phyloP scores from a whole-genome alignment of 2,329 filamentous ascomycete species.

The Aureobasidium sp. region DNA sequence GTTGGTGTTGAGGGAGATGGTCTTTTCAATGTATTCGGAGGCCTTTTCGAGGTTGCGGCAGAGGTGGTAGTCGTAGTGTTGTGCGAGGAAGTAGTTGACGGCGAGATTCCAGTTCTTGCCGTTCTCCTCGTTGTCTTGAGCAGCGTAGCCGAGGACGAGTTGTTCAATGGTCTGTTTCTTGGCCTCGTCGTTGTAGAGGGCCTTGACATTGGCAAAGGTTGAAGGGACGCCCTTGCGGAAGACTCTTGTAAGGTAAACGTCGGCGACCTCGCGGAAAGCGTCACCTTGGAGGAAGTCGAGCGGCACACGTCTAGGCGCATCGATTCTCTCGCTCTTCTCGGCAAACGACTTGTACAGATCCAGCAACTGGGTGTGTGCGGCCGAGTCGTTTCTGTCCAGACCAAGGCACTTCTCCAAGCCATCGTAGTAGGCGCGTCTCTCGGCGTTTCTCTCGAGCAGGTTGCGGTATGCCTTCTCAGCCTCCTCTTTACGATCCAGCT shows the following conservation, averaged over 20 bases:
- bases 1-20: slow-evolving; percentile 68
- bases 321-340: slow-evolving; percentile 69
- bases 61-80: slow-evolving; percentile 90
- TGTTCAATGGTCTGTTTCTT: slow-evolving; percentile 73
- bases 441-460: slow-evolving; percentile 77
- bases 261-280: slow-evolving; percentile 68
- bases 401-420: slow-evolving; percentile 62
- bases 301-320: slow-evolving; percentile 78
- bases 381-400: slow-evolving; percentile 52
- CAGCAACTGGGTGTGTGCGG: slow-evolving; percentile 61
- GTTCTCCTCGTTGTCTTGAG: slow-evolving; percentile 43
- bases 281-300: slow-evolving; percentile 82
- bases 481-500: slow-evolving; percentile 68
- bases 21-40: slow-evolving; percentile 71
- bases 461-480: slow-evolving; percentile 73
- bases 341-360: slow-evolving; percentile 77
- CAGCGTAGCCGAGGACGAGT: slow-evolving; percentile 69
- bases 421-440: slow-evolving; percentile 80
- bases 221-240: slow-evolving; percentile 89
- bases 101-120: slow-evolving; percentile 60
- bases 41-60: slow-evolving; percentile 81
- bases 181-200: slow-evolving; percentile 68
- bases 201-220: slow-evolving; percentile 92
- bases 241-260: slow-evolving; percentile 73
- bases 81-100: slow-evolving; percentile 85